Percentiles rank a stretch among this genome's conserved stretches.
These are phyloP conservation scores for Discostella stelligera DNA, from an alignment of 352 stramenopile species.

Conservation along the genomic window DNA sequence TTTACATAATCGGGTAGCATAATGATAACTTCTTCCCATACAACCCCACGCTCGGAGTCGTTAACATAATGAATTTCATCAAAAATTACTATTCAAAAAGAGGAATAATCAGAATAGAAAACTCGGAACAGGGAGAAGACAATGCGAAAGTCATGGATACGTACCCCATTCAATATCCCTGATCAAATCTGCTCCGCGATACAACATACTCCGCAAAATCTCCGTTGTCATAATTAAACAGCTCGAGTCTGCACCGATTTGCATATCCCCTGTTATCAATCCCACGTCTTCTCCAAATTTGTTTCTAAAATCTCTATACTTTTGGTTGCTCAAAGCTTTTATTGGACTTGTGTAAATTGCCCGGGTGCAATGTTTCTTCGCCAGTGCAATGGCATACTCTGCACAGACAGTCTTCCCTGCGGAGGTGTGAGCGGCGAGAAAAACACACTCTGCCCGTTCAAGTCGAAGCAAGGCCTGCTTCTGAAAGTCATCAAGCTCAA, in stretches of 20 bases:
- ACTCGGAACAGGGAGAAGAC: background rate
- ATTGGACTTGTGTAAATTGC: conserved; percentile 98
- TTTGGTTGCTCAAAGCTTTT: conserved; percentile 98
- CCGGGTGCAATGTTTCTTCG: conserved; percentile 86
- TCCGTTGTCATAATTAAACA: conserved; percentile 98
- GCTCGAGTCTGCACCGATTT: conserved; percentile 92
- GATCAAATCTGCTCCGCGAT: conserved; percentile 92
- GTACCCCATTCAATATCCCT: conserved; percentile 96
- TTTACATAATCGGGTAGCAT: conserved; percentile 95
- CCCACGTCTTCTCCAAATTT: conserved; percentile 94
- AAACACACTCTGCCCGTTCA: conserved; percentile 86
- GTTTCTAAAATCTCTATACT: conserved; percentile 95
- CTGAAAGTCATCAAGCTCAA: conserved; percentile 94
- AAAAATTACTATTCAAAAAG: conserved; percentile 41
- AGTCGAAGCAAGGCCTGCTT: conserved; percentile 94
- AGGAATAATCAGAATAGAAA: conserved; percentile 10
- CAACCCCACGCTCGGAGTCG: conserved; percentile 95
- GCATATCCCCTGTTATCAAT: conserved; percentile 96
- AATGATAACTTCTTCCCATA: conserved; percentile 95
- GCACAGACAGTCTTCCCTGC: conserved; percentile 97
- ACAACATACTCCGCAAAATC: conserved; percentile 89
- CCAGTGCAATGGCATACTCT: conserved; percentile 97
- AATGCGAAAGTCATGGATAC: conserved; percentile 86
- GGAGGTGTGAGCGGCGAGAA: conserved; percentile 95
- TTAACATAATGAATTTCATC: conserved; percentile 97